Evolutionary conservation across 345 rosid species (phyloP), one percentile per base, ranked within the genome.

Genomic region (Cochlearia excelsa): DNA sequence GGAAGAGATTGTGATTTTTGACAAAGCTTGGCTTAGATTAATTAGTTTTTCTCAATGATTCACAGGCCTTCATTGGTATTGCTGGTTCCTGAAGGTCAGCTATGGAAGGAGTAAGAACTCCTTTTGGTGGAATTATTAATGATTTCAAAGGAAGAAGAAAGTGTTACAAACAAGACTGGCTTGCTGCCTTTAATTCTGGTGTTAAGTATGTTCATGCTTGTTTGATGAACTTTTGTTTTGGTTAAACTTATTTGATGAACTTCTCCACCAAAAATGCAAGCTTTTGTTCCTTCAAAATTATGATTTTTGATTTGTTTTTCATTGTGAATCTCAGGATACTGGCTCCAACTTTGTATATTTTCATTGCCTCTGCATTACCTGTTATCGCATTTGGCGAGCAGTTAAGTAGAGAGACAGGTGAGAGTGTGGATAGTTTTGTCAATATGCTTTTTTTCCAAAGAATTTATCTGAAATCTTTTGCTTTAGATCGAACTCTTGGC

Each of bases 331-430:
- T 49, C 59, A 88, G 96, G 66, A 81, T 89, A 61, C 52, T 86
- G 66, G 91, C 97, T 26, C 95, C 97, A 1, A 86, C 95, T 0
- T 75, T 89, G 9, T 89, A 86, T 54, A 89, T 82, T 4, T 86
- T 82, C 72, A 86, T 86, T 31, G 95, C 97, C 6, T 89, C 95
- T 53, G 87, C 92, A 3, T 79, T 89, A 60, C 97, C 92, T 4
- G 97, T 89, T 34, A 77, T 89, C 2, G 91, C 95, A 8, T 89
- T 89, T 9, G 97, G 97, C 1, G 95, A 89, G 69, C 97, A 86
- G 57, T 77, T 89, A 2, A 81, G 84, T 54, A 74, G 89, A 51
- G 83, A 84, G 9, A 89, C 97, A 64, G 91, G 94, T 82, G 44
- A 16, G 33, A 43, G 35, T 23, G 4, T 3, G 0, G 0, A 47